Base-by-base conservation (phyloP, 148 eudicot species). In the Vaccinium corymbosum region DNA sequence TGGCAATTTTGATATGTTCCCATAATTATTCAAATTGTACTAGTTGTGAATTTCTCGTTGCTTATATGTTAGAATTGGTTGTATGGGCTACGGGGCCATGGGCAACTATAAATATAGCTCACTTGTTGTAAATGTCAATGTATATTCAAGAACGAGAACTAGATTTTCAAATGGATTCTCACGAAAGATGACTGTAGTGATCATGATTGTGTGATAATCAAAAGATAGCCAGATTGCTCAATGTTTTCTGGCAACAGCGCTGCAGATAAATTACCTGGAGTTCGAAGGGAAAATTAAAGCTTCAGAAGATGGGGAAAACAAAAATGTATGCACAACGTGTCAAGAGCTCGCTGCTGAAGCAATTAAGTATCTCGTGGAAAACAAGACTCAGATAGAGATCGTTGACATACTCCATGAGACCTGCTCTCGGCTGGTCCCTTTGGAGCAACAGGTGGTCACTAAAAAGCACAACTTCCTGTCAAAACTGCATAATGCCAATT, bases 311-410 rank as follows among this genome's bases (percentile, higher is more conserved):
- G 88, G 57, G 32, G 73, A 82, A 50, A 85, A 86, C 22, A 79
- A 85, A 50, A 86, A 94, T 22, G 22, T 90, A 77, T 96, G 99
- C 86, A 74, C 86, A 52, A 12, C 91, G 87, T 96, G 99, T 88
- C 92, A 96, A 93, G 91, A 93, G 52, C 91, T 87, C 88, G 87
- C 94, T 53, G 35, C 86, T 25, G 66, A 90, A 84, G 94, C 93
- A 78, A 84, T 96, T 70, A 84, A 78, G 15, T 94, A 93, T 86
- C 89, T 96, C 52, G 57, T 74, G 56, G 90, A 91, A 35, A 87
- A 92, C 87, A 92, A 92, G 78, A 96, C 99, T 68, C 94, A 90
- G 75, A 79, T 80, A 29, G 92, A 93, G 85, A 86, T 96, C 82
- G 77, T 92, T 29, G 86, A 85, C 59, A 81, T 82, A 46, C 97